Evolutionary conservation across 768 basidiomycete species (phyloP), one percentile per base, ranked within the genome.

Genomic region (Botryobasidium botryosum): DNA sequence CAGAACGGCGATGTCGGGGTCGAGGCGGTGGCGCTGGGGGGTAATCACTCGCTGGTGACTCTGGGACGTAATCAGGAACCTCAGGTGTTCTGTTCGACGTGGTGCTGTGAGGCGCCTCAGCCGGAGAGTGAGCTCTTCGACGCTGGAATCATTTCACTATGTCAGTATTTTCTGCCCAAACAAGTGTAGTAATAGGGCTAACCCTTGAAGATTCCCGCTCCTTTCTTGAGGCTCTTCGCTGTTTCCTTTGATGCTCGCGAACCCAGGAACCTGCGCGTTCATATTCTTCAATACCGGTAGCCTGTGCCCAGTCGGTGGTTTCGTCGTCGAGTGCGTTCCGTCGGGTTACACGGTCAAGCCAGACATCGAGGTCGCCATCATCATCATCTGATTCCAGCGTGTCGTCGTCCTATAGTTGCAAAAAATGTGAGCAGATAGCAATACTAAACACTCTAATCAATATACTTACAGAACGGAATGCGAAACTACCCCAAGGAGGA

Each of bases 201-300:
- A n/a, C n/a, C n/a, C n/a, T n/a, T n/a, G n/a, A n/a, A n/a, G n/a
- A 10, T 33, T 33, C 32, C 17, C 32, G 32, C 32, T 10, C 32
- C 10, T 10, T 17, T 33, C 32, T 10, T 17, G 32, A 10, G 37
- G 24, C 29, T 25, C 23, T 7, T 13, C 12, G 28, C 40, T 42
- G 24, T 28, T 24, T 8, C 23, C 26, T 8, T 10, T 25, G 13
- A 13, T 29, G 23, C 28, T 29, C 24, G 29, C 8, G 29, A 21
- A 42, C 12, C 40, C 40, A 42, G 29, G 23, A 26, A 13, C 40
- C 40, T 8, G 8, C 13, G 23, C 24, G 21, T 21, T 42, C 40
- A 29, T 42, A 42, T 21, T 42, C 40, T 27, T 42, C 40, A 13
- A 42, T 31, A n/a, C n/a, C n/a, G 12, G 40, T 42, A 21, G 29